These are phyloP conservation scores for Verbascum thapsus DNA, from an alignment of 257 asterid genomes.

Conservation along the genomic window DNA sequence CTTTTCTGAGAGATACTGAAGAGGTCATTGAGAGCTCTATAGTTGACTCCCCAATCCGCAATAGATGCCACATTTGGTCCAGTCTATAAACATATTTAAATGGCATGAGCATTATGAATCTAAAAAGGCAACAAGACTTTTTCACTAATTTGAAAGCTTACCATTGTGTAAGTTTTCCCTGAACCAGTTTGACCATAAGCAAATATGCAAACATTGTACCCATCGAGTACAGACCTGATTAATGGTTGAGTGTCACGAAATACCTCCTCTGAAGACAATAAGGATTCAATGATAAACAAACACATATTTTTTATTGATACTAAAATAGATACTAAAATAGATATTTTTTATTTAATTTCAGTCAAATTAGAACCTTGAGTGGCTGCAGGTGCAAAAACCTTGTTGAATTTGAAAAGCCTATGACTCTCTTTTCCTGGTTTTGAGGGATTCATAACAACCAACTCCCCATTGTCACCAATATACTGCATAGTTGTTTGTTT, in stretches of 20 bases:
- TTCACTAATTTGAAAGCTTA: conserved; percentile 32
- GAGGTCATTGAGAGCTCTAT: conserved; percentile 94
- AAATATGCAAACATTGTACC: conserved; percentile 91
- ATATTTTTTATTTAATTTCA: conserved; percentile 11
- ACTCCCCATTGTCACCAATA: conserved; percentile 89
- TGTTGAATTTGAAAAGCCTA: conserved; percentile 89
- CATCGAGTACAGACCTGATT: conserved; percentile 94
- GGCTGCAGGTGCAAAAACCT: conserved; percentile 73
- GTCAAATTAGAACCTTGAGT: conserved; percentile 72
- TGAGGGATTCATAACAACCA: conserved; percentile 76
- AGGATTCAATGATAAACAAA: conserved; percentile 17
- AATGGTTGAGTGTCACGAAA: conserved; percentile 85
- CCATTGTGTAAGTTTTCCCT: conserved; percentile 97
- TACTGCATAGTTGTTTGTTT: conserved; percentile 78
- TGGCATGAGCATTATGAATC: conserved; percentile 25
- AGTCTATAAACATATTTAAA: conserved; percentile 49
- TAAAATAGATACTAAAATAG: conserved; percentile 3
- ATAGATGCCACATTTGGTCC: conserved; percentile 79
- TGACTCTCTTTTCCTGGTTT: conserved; percentile 88
- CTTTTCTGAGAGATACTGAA: conserved; percentile 77
- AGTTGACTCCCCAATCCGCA: conserved; percentile 91
- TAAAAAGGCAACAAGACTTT: conserved; percentile 11
- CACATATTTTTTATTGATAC: background rate
- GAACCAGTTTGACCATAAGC: conserved; percentile 99
- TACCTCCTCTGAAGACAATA: conserved; percentile 74